Base-by-base conservation (phyloP, 116 monocot species). In the Cymodocea nodosa region DNA sequence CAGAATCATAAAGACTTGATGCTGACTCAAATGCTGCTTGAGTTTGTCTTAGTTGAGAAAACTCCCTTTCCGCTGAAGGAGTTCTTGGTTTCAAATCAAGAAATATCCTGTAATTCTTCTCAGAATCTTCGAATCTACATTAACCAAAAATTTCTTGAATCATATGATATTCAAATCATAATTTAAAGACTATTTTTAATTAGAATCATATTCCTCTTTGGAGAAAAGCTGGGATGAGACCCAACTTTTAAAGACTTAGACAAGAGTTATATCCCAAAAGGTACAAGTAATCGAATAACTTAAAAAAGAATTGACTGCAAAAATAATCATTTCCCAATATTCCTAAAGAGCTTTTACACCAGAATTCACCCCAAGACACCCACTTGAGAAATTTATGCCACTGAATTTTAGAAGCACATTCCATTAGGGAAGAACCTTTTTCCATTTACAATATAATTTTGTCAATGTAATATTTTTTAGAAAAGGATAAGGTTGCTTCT, bases 111-210 rank as follows among this genome's bases (percentile, higher is more conserved):
- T 91, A 97, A 71, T 79, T 77, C 62, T 67, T 80, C 73, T 88
- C 86, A 63, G 97, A 91, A 74, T 97, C 91, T 53, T 88, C 86
- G 69, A 78, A 91, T 73, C 97, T 97, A 71, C 69, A 87, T 73
- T 48, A 77, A 35, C 50, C 51, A 92, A 74, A 72, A 64, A 62
- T 63, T 51, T 15, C 23, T 22, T 63, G 49, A 73, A 73, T 61
- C 52, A 74, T 66, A n/a, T 65, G n/a, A 71, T 62, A 71, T 62
- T 62, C 19, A 59, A 71, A 71, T 30, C 30, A 59, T n/a, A 71
- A 59, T 59, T 39, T 59, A 49, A 70, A 59, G 25, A 70, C 8
- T 53, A 35, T 67, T 18, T 52, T 34, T 23, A 15, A 16, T 8
- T 25, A 24, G 51, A 23, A 50, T 20, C 20, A 54, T 15, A 0